Base-by-base conservation (phyloP, 1,139 yeast genomes). In the Hyphopichia fennica region DNA sequence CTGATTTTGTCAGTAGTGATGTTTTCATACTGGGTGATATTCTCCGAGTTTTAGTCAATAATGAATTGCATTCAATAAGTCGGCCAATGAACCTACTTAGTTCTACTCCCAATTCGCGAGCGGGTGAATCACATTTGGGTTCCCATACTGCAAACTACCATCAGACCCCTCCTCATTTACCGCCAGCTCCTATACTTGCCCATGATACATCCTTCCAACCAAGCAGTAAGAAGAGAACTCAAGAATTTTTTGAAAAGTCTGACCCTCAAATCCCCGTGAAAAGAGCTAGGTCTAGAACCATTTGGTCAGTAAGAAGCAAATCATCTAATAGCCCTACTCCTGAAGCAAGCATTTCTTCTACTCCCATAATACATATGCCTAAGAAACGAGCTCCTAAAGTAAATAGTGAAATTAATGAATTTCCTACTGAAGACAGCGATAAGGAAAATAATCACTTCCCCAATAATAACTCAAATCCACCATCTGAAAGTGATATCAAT, bases 1-100 rank as follows among this genome's bases (percentile, higher is more conserved):
- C 90, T 0, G 95, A 86, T 45, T 87, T 81, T 51, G 48, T 61
- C 4, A 83, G 82, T 0, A 74, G 74, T 8, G 88, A 84, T 50
- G 82, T 85, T 7, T 84, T 87, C 53, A 72, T 65, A 27, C 66
- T 72, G 22, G 81, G 79, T 34, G 83, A 79, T 47, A 61, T 77
- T 3, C 69, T 86, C 14, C 65, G 84, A 39, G 82, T 84, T 1
- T 55, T 82, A 3, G 67, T 82, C n/a, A 63, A 64, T 23, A 69
- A 71, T 44, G 77, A 72, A 5, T 54, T 57, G 8, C 28, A 38
- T n/a, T n/a, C 35, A 3, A 20, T 7, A 4, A 40, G 38, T 20
- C 39, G 39, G 25, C 18, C 7, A 29, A 29, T 5, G 18, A 25
- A 4, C 8, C 11, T 20, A 9, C 29, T 27, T 11, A 23, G n/a